Percentiles rank a stretch among this genome's conserved stretches.
phyloP scores from a whole-genome alignment of 2,329 filamentous ascomycete genomes.

The Clonostachys byssicola region DNA sequence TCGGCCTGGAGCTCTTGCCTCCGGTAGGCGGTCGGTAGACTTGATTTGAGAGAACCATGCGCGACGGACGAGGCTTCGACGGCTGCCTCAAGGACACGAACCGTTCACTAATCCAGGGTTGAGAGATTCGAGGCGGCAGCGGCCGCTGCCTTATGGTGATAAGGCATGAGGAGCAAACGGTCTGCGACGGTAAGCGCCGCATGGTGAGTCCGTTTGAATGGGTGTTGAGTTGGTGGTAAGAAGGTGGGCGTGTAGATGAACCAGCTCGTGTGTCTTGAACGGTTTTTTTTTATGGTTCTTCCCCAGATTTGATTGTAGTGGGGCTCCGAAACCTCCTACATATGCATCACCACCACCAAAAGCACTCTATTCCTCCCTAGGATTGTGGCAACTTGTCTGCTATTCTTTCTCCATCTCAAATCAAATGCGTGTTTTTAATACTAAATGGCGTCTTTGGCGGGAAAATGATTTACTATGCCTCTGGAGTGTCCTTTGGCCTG shows the following conservation, averaged over 20 bases:
- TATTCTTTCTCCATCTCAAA: no score
- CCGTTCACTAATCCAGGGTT: constrained; percentile 26
- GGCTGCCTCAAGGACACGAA: constrained; percentile 19
- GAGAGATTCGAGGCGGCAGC: constrained; percentile 8
- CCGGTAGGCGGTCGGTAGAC: constrained; percentile 37
- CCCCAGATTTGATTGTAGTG: neutral
- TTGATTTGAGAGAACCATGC: constrained; percentile 54
- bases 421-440: no score
- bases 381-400: no score
- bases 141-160: neutral
- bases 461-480: no score
- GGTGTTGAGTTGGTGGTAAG: no score
- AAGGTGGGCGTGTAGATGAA: no score
- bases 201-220: neutral
- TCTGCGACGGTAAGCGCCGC: constrained; percentile 1
- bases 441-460: no score
- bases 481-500: no score
- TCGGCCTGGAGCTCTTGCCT: constrained; percentile 12
- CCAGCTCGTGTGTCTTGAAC: neutral
- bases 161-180: constrained; percentile 15
- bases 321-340: neutral
- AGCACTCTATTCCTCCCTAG: neutral
- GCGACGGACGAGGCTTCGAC: constrained; percentile 33
- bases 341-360: neutral
- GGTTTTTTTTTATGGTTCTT: neutral